Percentiles rank a stretch among this genome's conserved stretches.
phyloP scores from a whole-genome alignment of 139 green algal species.

The Pleodorina starrii region DNA sequence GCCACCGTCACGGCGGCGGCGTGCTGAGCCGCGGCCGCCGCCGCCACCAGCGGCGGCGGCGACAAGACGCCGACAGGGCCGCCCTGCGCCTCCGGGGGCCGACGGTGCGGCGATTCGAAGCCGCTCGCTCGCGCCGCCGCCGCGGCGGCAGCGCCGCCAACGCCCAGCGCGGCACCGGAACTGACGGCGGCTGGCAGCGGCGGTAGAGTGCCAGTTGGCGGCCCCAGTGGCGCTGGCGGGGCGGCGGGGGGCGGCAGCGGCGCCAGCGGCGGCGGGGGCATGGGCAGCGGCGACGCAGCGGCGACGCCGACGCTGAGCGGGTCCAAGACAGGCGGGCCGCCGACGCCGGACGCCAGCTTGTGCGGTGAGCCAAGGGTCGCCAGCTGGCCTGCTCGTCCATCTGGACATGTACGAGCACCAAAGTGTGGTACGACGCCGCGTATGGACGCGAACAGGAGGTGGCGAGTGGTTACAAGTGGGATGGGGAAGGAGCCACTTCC shows the following conservation, averaged over 20 bases:
- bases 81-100: background rate
- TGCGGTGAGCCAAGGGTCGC: background rate
- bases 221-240: background rate
- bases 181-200: background rate
- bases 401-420: too few relatives aligned
- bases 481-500: too few relatives aligned
- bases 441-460: too few relatives aligned
- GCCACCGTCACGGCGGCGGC: background rate
- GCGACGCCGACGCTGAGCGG: background rate
- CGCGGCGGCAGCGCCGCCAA: background rate
- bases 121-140: background rate
- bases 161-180: background rate
- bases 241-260: background rate
- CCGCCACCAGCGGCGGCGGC: constrained; percentile 23
- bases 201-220: background rate
- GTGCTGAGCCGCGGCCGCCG: constrained; percentile 5
- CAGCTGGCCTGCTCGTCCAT: background rate
- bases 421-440: too few relatives aligned
- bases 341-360: background rate
- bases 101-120: background rate
- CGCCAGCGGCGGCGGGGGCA: background rate
- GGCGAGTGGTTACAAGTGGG: too few relatives aligned
- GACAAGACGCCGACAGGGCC: background rate
- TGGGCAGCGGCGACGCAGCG: background rate
- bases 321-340: background rate